Conservation (phyloP, 306 rosid species). For the Inga oerstediana region DNA sequence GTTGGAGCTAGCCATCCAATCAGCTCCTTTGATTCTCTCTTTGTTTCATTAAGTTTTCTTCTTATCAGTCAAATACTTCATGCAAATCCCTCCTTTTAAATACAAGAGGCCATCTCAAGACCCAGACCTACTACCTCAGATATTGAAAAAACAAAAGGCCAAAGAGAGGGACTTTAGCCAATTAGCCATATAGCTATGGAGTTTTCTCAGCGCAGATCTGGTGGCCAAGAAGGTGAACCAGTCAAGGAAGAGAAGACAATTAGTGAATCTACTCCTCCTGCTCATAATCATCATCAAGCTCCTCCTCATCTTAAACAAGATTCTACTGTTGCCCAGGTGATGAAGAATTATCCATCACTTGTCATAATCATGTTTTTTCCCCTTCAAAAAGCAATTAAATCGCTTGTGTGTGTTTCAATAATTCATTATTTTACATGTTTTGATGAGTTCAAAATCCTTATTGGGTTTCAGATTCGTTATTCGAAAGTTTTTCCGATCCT, state of each 20-base stretch:
- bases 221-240: constrained; percentile 36
- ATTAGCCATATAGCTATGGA: constrained; percentile 41
- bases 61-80: constrained; percentile 60
- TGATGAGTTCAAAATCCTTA: neutral
- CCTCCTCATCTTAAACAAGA: constrained; percentile 30
- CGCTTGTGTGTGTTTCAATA: neutral
- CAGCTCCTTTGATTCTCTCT: neutral
- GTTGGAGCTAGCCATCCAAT: constrained; percentile 25
- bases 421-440: neutral
- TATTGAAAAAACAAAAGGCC: neutral
- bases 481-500: neutral
- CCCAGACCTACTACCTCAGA: constrained; percentile 1
- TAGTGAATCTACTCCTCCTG: constrained; percentile 35
- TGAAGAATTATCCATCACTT: constrained; percentile 21
- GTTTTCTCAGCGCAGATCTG: constrained; percentile 42
- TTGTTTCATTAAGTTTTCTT: constrained; percentile 37
- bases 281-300: constrained; percentile 22
- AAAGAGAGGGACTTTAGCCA: neutral
- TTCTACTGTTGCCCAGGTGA: constrained; percentile 41
- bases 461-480: neutral
- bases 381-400: neutral
- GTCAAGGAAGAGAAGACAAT: constrained; percentile 46
- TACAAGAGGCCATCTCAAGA: constrained; percentile 2
- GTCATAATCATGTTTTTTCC: neutral
- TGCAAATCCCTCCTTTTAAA: constrained; percentile 45